Conservation (phyloP, 495 filamentous ascomycete species). For the Haplographium delicatum region DNA sequence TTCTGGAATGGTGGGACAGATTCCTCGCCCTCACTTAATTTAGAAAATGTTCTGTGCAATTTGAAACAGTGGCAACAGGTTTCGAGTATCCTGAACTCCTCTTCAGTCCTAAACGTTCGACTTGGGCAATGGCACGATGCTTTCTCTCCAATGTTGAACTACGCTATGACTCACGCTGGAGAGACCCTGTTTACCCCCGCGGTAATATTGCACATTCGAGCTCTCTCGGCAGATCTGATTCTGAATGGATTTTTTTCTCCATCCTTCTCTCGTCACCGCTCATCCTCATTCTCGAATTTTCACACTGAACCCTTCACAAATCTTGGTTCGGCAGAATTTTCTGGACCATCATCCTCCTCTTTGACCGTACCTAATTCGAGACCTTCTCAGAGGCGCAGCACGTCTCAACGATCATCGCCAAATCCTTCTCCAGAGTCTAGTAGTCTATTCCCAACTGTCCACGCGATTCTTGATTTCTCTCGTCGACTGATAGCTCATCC, state of each 20-base stretch:
- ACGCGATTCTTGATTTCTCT: conserved; percentile 15
- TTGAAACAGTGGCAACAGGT: conserved; percentile 10
- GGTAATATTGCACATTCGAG: conserved; percentile 18
- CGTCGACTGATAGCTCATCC: conserved; percentile 10
- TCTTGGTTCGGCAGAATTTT: neutral
- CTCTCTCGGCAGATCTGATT: conserved; percentile 8
- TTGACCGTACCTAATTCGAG: neutral
- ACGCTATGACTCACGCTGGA: conserved; percentile 8
- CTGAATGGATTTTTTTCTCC: conserved; percentile 5
- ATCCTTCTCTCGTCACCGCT: conserved; percentile 3
- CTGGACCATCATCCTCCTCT: neutral
- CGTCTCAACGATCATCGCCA: neutral
- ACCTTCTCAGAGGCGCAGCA: neutral
- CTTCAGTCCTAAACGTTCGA: neutral
- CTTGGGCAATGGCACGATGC: conserved; percentile 20
- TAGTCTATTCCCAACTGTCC: conserved; percentile 7
- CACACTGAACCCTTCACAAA: neutral
- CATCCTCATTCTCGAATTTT: conserved; percentile 11
- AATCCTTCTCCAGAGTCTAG: neutral
- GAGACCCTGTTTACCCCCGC: conserved; percentile 15
- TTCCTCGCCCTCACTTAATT: neutral
- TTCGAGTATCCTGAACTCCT: neutral
- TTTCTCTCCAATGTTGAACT: conserved; percentile 13
- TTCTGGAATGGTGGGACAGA: neutral
- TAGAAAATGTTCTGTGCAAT: neutral